phyloP scores from a whole-genome alignment of 306 rosid species.

The Boehmeria nivea region DNA sequence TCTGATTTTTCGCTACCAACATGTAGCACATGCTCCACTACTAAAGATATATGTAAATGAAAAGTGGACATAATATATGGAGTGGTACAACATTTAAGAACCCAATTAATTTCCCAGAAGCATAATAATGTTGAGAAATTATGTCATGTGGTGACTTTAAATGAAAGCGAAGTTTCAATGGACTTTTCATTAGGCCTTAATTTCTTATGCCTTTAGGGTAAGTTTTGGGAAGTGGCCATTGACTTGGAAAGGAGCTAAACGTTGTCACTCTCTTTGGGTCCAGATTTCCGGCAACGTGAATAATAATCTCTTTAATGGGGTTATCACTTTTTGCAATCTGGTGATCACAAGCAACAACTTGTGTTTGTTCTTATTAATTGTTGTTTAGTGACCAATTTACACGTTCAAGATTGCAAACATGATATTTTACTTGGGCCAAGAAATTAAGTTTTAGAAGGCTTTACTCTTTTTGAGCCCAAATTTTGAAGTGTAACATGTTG shows the following conservation, averaged over 20 bases:
- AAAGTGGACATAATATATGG: background rate
- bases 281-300: background rate
- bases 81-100: background rate
- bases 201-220: background rate
- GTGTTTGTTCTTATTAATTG: background rate
- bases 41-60: background rate
- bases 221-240: conserved; percentile 1
- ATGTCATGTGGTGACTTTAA: background rate
- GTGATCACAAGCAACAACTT: background rate
- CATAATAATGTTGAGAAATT: background rate
- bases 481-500: too few species aligned
- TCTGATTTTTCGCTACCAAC: conserved; percentile 3
- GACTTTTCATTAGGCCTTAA: background rate
- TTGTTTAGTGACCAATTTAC: background rate
- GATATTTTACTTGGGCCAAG: too few species aligned
- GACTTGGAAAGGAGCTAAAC: conserved; percentile 9
- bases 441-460: too few species aligned
- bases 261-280: conserved; percentile 12
- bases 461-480: too few species aligned
- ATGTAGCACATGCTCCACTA: conserved; percentile 1
- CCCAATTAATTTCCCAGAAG: background rate
- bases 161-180: conserved; percentile 12
- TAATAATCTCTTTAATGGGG: conserved; percentile 1
- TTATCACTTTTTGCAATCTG: background rate
- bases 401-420: too few species aligned